Evolutionary conservation across 768 basidiomycete genomes (phyloP), one percentile per base, ranked within the genome.

Genomic region (Russula lepida): DNA sequence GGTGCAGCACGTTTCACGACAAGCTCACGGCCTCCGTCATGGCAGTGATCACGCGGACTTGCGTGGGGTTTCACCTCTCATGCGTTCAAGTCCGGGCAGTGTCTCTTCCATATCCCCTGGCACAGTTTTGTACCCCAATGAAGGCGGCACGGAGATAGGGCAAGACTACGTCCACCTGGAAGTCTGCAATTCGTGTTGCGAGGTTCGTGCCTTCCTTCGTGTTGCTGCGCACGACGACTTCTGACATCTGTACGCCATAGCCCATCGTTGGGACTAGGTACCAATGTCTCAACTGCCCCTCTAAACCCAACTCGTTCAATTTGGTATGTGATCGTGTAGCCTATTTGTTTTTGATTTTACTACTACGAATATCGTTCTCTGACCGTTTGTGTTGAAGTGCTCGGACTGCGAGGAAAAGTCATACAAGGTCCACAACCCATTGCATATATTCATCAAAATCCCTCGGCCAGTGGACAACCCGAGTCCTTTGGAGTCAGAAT

Each of bases 221-320:
- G 19, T n/a, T 25, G 17, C 9, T 9, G 8, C 54, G 41, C 32
- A 1, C 1, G 12, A 28, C n/a, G 25, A 43, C 30, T 54, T 30
- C 13, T 43, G 39, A 53, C 9, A 15, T 13, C 27, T 49, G 25
- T 15, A 17, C 4, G 3, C 21, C 25, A 8, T 67, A 92, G 89
- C 73, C 77, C 28, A 93, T 95, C 58, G 72, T 84, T 54, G 93
- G 95, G 6, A 74, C 81, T 49, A 79, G 94, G 46, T 98, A 88
- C 71, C 94, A 97, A 69, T 98, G 95, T 69, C 91, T 88, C 15
- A 88, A 86, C 62, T 98, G 95, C 68, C 83, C 91, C 0, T 93
- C 93, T 4, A 76, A 76, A 41, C 85, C 91, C 0, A 75, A 74
- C 21, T 71, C 82, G 11, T 94, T 82, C 71, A 95, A 81, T 70